A percentile compares a stretch with the other conserved stretches of the same genome.
These are phyloP conservation scores for Nigrospora sphaerica DNA, from an alignment of 2,329 filamentous ascomycete genomes.

Conservation along the genomic window DNA sequence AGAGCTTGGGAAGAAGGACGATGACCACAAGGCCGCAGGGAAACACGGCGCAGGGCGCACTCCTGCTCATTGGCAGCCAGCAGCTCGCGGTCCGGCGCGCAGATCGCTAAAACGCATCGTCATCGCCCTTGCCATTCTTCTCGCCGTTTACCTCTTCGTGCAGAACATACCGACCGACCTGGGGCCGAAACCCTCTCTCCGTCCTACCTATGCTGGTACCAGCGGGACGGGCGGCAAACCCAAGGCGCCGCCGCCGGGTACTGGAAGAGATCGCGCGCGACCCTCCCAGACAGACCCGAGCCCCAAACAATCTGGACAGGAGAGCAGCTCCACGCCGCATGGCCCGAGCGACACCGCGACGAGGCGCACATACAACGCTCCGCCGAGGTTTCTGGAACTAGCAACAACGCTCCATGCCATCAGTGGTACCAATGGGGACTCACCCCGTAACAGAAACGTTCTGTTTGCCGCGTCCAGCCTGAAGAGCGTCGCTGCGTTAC, in stretches of 20 bases:
- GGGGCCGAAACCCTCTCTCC: constrained; percentile 27
- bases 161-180: constrained; percentile 50
- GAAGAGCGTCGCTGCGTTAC: constrained; percentile 61
- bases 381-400: constrained; percentile 61
- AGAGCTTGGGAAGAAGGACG: constrained; percentile 53
- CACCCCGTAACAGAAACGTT: constrained; percentile 57
- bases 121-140: constrained; percentile 35
- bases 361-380: constrained; percentile 56
- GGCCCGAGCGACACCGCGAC: constrained; percentile 3
- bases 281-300: not conserved
- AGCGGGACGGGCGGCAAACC: too few relatives aligned
- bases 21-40: constrained; percentile 38
- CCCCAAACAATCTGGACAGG: not conserved
- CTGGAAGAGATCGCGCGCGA: not conserved
- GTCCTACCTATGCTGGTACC: constrained; percentile 17
- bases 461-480: constrained; percentile 73
- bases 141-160: constrained; percentile 56
- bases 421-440: constrained; percentile 42
- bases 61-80: constrained; percentile 30
- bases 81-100: constrained; percentile 36
- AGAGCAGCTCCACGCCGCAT: not conserved
- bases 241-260: not conserved
- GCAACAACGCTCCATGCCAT: constrained; percentile 56
- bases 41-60: constrained; percentile 18
- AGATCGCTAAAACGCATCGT: constrained; percentile 47